These are phyloP conservation scores for Erodium trifolium DNA, from an alignment of 441 rosid species.

Conservation along the genomic window DNA sequence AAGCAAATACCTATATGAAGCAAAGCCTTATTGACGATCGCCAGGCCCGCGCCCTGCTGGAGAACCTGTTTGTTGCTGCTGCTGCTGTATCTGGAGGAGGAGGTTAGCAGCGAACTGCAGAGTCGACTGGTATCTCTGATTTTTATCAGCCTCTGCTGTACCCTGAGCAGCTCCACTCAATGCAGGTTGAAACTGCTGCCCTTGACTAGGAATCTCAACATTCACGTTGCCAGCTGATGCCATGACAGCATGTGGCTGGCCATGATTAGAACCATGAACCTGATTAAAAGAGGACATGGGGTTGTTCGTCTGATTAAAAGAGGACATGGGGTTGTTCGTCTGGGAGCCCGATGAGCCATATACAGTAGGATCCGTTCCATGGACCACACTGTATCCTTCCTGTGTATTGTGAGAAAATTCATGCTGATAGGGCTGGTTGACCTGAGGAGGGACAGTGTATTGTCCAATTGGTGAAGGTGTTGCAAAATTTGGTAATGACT, in stretches of 20 bases:
- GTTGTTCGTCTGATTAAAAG: slow-evolving; percentile 22
- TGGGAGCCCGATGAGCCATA: slow-evolving; percentile 19
- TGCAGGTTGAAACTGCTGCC: slow-evolving; percentile 44
- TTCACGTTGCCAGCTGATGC: slow-evolving; percentile 37
- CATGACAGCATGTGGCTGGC: slow-evolving; percentile 43
- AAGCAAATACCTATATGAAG: slow-evolving; percentile 36
- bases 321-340: slow-evolving; percentile 22
- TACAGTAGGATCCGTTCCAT: slow-evolving; percentile 39
- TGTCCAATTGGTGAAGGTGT: slow-evolving; percentile 49
- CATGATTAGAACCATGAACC: slow-evolving; percentile 35
- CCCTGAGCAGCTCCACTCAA: slow-evolving; percentile 41
- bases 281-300: slow-evolving; percentile 36
- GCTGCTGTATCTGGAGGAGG: slow-evolving; percentile 79
- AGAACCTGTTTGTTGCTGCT: slow-evolving; percentile 34
- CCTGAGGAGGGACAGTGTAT: slow-evolving; percentile 42
- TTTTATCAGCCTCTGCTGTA: slow-evolving; percentile 55
- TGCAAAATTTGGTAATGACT: slow-evolving; percentile 32
- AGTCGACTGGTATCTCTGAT: slow-evolving; percentile 86
- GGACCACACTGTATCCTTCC: slow-evolving; percentile 38
- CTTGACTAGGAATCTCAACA: slow-evolving; percentile 39
- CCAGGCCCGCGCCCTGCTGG: slow-evolving; percentile 49
- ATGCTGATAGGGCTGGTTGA: slow-evolving; percentile 46
- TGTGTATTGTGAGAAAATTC: slow-evolving; percentile 32
- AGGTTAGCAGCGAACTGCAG: slow-evolving; percentile 87
- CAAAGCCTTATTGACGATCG: slow-evolving; percentile 34